Conservation (phyloP, 2,329 filamentous ascomycete genomes). For the Ophiostoma angusticollis region DNA sequence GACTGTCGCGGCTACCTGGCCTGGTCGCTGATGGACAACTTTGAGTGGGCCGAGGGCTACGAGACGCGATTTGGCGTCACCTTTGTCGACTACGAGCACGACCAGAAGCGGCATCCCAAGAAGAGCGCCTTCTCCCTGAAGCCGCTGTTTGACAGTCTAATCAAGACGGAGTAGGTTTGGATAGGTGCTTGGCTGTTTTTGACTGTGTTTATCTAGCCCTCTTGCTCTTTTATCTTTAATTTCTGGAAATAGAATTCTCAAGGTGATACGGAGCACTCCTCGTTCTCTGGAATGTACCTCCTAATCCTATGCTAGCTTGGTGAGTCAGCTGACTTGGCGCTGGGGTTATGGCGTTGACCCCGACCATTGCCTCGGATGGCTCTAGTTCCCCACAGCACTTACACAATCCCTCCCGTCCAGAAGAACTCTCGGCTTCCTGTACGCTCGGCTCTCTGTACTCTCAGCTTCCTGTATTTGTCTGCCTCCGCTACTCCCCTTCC, state of each 20-base stretch:
- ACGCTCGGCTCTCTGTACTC: background rate
- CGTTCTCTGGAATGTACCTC: too few relatives aligned
- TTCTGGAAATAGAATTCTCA: too few relatives aligned
- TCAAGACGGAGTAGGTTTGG: constrained; percentile 43
- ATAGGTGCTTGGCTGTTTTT: background rate
- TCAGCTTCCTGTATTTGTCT: background rate
- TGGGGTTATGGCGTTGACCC: too few relatives aligned
- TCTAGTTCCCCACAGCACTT: too few relatives aligned
- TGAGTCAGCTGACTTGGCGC: too few relatives aligned
- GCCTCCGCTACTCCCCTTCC: background rate
- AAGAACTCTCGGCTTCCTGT: too few relatives aligned
- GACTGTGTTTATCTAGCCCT: background rate
- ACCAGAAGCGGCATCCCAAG: constrained; percentile 70
- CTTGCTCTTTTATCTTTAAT: too few relatives aligned
- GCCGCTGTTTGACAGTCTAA: constrained; percentile 56
- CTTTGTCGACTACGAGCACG: constrained; percentile 69
- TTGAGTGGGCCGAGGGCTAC: constrained; percentile 87
- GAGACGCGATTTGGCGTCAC: constrained; percentile 76
- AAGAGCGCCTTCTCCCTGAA: constrained; percentile 65
- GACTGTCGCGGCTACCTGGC: constrained; percentile 71
- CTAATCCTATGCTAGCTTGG: too few relatives aligned
- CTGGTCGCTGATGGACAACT: constrained; percentile 84
- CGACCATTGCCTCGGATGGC: too few relatives aligned
- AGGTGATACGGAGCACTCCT: too few relatives aligned
- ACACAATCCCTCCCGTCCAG: too few relatives aligned